phyloP scores from a whole-genome alignment of 352 stramenopile species.

The Globisporangium megalacanthum region DNA sequence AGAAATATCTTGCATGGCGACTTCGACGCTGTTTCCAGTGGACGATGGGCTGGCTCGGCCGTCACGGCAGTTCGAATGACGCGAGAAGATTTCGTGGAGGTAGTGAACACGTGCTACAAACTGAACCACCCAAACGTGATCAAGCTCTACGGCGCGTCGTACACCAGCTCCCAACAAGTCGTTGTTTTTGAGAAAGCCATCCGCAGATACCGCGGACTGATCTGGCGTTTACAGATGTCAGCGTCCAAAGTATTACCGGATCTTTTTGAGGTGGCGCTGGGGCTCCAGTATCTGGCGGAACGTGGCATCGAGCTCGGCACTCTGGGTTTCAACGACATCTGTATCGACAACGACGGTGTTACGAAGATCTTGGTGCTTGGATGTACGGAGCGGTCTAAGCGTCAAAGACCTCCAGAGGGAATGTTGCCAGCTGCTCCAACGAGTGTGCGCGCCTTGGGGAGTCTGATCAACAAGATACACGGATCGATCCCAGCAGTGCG shows the following conservation, averaged over 20 bases:
- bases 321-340: conserved; percentile 1
- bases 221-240: too few species aligned
- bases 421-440: too few species aligned
- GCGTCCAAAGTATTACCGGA: neutral
- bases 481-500: too few species aligned
- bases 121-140: conserved; percentile 18
- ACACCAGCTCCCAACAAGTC: neutral
- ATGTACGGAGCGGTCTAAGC: neutral
- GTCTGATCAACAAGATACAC: too few species aligned
- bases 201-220: neutral
- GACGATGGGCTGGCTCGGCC: conserved; percentile 19
- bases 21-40: too few species aligned
- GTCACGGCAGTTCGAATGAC: conserved; percentile 4
- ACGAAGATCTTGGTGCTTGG: neutral
- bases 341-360: neutral
- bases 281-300: conserved; percentile 24
- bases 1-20: too few species aligned
- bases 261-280: conserved; percentile 11
- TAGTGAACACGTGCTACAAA: conserved; percentile 23
- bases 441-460: too few species aligned
- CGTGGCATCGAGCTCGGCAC: neutral
- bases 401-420: too few species aligned
- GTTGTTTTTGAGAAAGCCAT: neutral
- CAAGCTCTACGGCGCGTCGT: conserved; percentile 13
- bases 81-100: neutral